These are phyloP conservation scores for Diaporthe capsici DNA, from an alignment of 2,329 filamentous ascomycete genomes.

Conservation along the genomic window DNA sequence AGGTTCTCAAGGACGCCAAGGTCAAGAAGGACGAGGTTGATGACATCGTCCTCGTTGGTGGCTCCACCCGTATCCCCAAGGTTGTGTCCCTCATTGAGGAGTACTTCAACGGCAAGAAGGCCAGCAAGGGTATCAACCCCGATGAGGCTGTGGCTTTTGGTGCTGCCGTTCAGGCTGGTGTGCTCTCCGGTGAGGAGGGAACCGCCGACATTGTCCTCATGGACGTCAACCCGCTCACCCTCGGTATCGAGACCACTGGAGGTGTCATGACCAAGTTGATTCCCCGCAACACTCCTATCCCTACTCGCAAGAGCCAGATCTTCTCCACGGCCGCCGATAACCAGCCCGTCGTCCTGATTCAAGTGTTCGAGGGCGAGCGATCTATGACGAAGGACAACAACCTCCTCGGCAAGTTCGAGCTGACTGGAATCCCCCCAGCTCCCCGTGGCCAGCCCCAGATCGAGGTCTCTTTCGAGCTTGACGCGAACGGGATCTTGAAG, in stretches of 20 bases:
- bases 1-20: slow-evolving; percentile 98
- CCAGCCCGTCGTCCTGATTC: slow-evolving; percentile 94
- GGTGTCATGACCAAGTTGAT: slow-evolving; percentile 99
- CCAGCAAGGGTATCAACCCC: slow-evolving; percentile 99
- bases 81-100: slow-evolving; percentile 95
- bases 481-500: slow-evolving; percentile 98
- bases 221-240: slow-evolving; percentile 96
- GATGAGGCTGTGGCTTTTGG: slow-evolving; percentile 99
- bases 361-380: slow-evolving; percentile 95
- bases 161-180: slow-evolving; percentile 96
- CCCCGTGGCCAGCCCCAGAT: slow-evolving; percentile 98
- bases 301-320: slow-evolving; percentile 97
- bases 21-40: slow-evolving; percentile 95
- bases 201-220: slow-evolving; percentile 89
- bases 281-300: slow-evolving; percentile 93
- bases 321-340: slow-evolving; percentile 98
- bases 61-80: slow-evolving; percentile 99
- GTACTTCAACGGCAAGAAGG: slow-evolving; percentile 95
- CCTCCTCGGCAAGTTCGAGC: slow-evolving; percentile 96
- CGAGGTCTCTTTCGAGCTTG: slow-evolving; percentile 97
- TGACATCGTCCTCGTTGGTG: slow-evolving; percentile 97
- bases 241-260: slow-evolving; percentile 97
- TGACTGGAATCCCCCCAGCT: slow-evolving; percentile 94
- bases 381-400: slow-evolving; percentile 98
- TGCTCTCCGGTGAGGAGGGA: slow-evolving; percentile 89